These are phyloP conservation scores for Grigorovia humatica DNA, from an alignment of 805 yeast species.

Conservation along the genomic window DNA sequence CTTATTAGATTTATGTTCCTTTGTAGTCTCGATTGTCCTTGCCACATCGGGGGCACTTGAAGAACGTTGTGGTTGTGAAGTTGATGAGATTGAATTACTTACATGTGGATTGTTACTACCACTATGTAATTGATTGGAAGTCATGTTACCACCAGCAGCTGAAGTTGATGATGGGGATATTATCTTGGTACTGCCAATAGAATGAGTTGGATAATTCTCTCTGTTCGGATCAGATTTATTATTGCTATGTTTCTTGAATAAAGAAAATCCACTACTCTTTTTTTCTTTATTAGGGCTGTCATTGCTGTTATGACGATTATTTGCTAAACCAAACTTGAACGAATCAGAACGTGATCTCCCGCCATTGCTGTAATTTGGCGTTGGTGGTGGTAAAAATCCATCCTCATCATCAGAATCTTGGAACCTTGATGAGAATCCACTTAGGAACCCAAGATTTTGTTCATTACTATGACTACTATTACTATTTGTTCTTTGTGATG, in stretches of 20 bases:
- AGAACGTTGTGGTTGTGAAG: not conserved
- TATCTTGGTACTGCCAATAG: not conserved
- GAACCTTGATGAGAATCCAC: slow-evolving; percentile 37
- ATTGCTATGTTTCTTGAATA: slow-evolving; percentile 9
- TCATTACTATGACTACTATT: slow-evolving; percentile 7
- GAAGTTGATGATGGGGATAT: slow-evolving; percentile 4
- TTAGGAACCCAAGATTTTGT: not conserved
- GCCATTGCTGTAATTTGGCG: not conserved
- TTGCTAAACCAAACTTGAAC: slow-evolving; percentile 3
- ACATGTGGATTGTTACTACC: not conserved
- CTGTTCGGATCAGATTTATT: not conserved
- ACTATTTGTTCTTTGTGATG: slow-evolving; percentile 15
- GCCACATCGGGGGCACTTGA: not conserved
- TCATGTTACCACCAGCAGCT: slow-evolving; percentile 1
- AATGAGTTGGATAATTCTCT: not conserved
- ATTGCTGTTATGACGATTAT: not conserved
- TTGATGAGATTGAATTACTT: not conserved
- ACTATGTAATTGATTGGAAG: not conserved
- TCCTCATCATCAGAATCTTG: slow-evolving; percentile 56
- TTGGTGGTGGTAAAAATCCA: slow-evolving; percentile 21
- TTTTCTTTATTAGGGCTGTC: not conserved
- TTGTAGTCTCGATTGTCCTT: slow-evolving; percentile 10
- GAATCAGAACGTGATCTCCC: slow-evolving; percentile 1
- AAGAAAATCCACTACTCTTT: slow-evolving; percentile 11
- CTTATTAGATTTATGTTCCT: slow-evolving; percentile 19